These are phyloP conservation scores for Starmera quercuum DNA, from an alignment of 805 yeast genomes.

Conservation along the genomic window DNA sequence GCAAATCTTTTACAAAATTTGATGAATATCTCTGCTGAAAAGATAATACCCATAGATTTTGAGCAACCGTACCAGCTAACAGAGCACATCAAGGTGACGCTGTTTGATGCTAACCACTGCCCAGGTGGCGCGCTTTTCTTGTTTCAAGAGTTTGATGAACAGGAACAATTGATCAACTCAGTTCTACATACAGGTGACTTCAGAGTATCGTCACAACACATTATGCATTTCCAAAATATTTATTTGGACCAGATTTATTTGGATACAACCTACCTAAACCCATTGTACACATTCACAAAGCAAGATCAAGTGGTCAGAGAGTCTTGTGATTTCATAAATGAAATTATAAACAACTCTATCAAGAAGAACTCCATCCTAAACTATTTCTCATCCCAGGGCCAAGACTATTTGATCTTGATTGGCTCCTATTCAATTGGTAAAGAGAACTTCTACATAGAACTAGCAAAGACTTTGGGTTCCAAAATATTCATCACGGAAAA, in stretches of 20 bases:
- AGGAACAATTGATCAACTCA: slow-evolving; percentile 20
- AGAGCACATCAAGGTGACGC: slow-evolving; percentile 44
- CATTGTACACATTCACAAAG: slow-evolving; percentile 67
- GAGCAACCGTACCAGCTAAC: slow-evolving; percentile 30
- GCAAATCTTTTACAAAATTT: slow-evolving; percentile 44
- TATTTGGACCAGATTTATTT: slow-evolving; percentile 60
- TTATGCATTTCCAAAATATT: slow-evolving; percentile 13
- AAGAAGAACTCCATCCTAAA: slow-evolving; percentile 26
- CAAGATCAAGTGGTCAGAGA: slow-evolving; percentile 61
- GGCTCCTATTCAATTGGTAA: slow-evolving; percentile 94
- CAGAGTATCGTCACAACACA: slow-evolving; percentile 49
- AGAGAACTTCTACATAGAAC: slow-evolving; percentile 68
- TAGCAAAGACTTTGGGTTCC: slow-evolving; percentile 44
- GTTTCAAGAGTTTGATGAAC: slow-evolving; percentile 36
- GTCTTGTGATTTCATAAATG: slow-evolving; percentile 45
- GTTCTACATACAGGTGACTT: slow-evolving; percentile 92
- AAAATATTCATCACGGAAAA: slow-evolving; percentile 43
- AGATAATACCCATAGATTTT: slow-evolving; percentile 33
- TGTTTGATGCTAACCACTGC: slow-evolving; percentile 88
- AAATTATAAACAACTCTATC: slow-evolving; percentile 21
- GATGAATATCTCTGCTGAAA: slow-evolving; percentile 44
- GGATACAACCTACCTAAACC: slow-evolving; percentile 86
- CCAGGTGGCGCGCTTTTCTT: slow-evolving; percentile 89
- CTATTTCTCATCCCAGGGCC: slow-evolving; percentile 18
- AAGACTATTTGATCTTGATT: slow-evolving; percentile 50